Conservation (phyloP, 257 asterid genomes). For the Striga asiatica region DNA sequence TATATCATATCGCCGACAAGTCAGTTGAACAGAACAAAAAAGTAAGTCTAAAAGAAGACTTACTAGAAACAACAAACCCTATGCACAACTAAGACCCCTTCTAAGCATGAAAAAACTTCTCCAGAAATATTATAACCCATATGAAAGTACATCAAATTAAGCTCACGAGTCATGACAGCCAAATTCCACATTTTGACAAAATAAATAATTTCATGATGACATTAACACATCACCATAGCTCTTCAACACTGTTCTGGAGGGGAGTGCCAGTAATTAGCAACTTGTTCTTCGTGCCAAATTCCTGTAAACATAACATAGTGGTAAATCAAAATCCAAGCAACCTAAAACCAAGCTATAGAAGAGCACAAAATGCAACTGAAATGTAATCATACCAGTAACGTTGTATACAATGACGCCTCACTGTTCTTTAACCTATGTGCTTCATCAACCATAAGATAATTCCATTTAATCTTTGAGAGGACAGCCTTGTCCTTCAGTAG, state of each 20-base stretch:
- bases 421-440: conserved; percentile 97
- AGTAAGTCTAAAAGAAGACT: not conserved
- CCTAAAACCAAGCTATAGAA: conserved; percentile 5
- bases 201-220: conserved; percentile 6
- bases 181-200: not conserved
- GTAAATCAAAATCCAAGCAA: conserved; percentile 8
- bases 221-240: conserved; percentile 67
- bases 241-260: conserved; percentile 95
- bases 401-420: conserved; percentile 84
- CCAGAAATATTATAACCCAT: not conserved
- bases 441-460: conserved; percentile 97
- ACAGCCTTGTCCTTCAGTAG: conserved; percentile 82
- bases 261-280: conserved; percentile 97
- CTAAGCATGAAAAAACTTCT: not conserved
- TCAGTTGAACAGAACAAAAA: not conserved
- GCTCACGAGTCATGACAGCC: not conserved
- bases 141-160: not conserved
- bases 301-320: conserved; percentile 35
- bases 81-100: not conserved
- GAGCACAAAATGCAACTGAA: conserved; percentile 4
- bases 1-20: too few species aligned
- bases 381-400: conserved; percentile 49
- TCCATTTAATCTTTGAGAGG: conserved; percentile 95
- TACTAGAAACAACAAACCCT: not conserved
- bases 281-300: conserved; percentile 94